phyloP scores from a whole-genome alignment of 140 eudicot species.

The Anethum foeniculum region DNA sequence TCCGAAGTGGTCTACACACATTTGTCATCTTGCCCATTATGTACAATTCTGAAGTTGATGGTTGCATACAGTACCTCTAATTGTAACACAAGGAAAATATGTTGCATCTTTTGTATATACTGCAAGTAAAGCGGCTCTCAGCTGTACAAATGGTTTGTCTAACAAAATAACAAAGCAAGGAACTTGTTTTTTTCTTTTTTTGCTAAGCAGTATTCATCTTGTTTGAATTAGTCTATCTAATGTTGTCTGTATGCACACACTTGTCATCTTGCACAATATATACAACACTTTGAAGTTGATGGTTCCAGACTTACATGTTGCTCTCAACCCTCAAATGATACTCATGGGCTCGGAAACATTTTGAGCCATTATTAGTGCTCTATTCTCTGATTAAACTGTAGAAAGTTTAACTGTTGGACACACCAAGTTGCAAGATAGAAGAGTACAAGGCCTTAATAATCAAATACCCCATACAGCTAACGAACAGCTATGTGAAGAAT shows the following conservation, averaged over 20 bases:
- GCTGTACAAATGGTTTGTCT: neutral
- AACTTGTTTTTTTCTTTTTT: too few species aligned
- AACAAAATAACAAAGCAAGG: neutral
- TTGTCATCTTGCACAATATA: neutral
- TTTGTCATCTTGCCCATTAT: neutral
- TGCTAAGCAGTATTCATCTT: neutral
- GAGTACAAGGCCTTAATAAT: neutral
- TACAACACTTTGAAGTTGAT: neutral
- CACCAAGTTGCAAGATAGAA: neutral
- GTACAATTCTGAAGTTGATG: neutral
- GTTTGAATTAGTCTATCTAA: neutral
- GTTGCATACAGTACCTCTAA: neutral
- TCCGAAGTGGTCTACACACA: neutral
- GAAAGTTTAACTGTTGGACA: neutral
- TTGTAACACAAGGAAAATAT: neutral
- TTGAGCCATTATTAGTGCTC: conserved; percentile 5
- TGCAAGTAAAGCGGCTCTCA: neutral
- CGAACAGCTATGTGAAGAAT: neutral
- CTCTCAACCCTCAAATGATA: neutral
- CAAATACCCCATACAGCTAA: neutral
- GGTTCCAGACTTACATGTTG: neutral
- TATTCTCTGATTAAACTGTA: neutral
- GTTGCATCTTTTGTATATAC: neutral
- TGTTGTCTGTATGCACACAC: conserved; percentile 4
- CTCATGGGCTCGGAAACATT: neutral